phyloP scores from a whole-genome alignment of 306 rosid genomes.

The Astragalus glycyphyllos region DNA sequence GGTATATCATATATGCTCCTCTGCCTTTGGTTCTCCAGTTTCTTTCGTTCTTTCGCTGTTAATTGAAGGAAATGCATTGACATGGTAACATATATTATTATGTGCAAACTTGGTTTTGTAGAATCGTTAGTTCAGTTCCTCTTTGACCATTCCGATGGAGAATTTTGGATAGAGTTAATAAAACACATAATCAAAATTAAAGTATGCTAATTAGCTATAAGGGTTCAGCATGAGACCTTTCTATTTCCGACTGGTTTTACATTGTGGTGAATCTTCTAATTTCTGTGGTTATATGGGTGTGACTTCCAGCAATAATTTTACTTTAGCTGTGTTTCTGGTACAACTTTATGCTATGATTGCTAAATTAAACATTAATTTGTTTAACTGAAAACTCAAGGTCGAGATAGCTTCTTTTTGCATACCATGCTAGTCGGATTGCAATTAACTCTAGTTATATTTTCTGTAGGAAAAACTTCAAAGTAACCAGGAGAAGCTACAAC shows the following conservation, averaged over 20 bases:
- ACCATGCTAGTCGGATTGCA: constrained; percentile 24
- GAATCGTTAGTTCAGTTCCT: constrained; percentile 20
- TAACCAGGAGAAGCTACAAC: constrained; percentile 66
- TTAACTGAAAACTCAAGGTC: constrained; percentile 7
- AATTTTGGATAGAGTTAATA: constrained; percentile 25
- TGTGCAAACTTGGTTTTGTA: neutral
- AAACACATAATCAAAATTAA: constrained; percentile 3
- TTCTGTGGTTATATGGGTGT: constrained; percentile 22
- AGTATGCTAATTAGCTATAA: constrained; percentile 2
- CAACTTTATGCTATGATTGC: neutral
- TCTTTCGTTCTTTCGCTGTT: constrained; percentile 4
- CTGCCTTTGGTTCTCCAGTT: neutral
- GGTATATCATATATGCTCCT: constrained; percentile 5
- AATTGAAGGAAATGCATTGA: constrained; percentile 6
- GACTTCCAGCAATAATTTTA: constrained; percentile 25
- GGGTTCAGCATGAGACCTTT: constrained; percentile 27
- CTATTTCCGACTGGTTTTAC: neutral
- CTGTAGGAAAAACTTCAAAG: constrained; percentile 69
- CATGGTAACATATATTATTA: neutral
- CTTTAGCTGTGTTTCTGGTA: neutral
- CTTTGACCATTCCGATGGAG: neutral
- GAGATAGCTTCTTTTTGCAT: constrained; percentile 36
- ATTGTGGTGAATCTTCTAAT: constrained; percentile 8
- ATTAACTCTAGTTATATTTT: constrained; percentile 38
- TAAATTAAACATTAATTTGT: constrained; percentile 22